Base-by-base conservation (phyloP, 805 yeast genomes). In the Suhomyces emberorum region DNA sequence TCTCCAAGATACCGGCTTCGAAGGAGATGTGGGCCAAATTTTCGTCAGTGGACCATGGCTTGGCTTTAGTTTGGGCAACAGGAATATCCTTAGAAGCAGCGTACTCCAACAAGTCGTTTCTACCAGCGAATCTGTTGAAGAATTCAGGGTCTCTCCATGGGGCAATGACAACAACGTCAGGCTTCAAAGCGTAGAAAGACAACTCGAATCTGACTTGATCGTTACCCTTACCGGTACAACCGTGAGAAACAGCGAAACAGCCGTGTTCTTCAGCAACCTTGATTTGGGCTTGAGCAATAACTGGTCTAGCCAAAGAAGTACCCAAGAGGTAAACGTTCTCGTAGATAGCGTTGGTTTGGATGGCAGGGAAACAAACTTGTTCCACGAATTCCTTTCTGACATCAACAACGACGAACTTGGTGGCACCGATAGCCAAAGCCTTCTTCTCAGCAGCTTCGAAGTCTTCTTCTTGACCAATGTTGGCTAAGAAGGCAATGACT, bases 41-140 rank as follows among this genome's bases (percentile, higher is more conserved):
- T 74, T 93, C 99, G 65, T 93, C 99, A 40, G 98, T 93, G 24
- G 98, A 89, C 99, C 99, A 93, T 53, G 99, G 99, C 75, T 93
- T 93, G 48, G 98, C 88, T 69, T 88, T 88, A 51, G 99, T 93
- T 74, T 93, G 99, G 33, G 95, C 74, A 41, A 93, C 99, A 47
- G 95, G 95, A 51, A 93, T 93, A 54, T 76, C 79, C 77, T 93
- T 93, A 52, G 77, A 77, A 38, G 85, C 93, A 46, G 99, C 96
- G 63, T 93, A 93, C 30, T 85, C 96, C 56, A 93, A 77, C 60
- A 93, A 74, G 62, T 88, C 99, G 55, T 87, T 86, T 79, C 99
- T 89, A 57, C 99, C 99, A 27, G 95, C 97, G 61, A 93, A 93
- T 72, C 95, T 80, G 67, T 88, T 81, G 70, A 88, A 88, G 69